Conservation (phyloP, 2,329 filamentous ascomycete species). For the Myriosclerotinia scirpicola region DNA sequence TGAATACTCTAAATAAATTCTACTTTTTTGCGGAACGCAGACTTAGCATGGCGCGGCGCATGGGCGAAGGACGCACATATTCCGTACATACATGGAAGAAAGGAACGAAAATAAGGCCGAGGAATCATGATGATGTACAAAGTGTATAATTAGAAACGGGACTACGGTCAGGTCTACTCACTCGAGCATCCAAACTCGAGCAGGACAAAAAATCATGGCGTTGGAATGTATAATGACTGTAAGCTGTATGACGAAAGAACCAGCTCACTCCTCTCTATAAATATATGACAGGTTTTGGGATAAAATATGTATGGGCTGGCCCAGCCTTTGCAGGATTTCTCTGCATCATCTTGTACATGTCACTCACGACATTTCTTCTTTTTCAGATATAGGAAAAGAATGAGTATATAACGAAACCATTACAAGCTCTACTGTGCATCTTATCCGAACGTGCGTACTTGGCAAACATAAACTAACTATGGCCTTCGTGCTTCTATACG, state of each 20-base stretch:
- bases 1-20: not conserved
- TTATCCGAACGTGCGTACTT: not conserved
- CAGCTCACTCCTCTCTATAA: conserved; percentile 24
- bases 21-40: not conserved
- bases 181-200: conserved; percentile 18
- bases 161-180: conserved; percentile 15
- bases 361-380: conserved; percentile 17
- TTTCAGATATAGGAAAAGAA: conserved; percentile 9
- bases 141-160: conserved; percentile 25
- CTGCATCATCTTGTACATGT: conserved; percentile 23
- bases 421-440: not conserved
- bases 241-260: conserved; percentile 19
- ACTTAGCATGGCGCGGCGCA: conserved; percentile 1
- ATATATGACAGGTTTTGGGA: conserved; percentile 19
- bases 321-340: conserved; percentile 7
- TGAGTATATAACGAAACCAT: conserved; percentile 20
- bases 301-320: conserved; percentile 14
- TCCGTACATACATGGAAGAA: not conserved
- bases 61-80: not conserved
- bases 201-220: conserved; percentile 15
- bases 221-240: conserved; percentile 25
- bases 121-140: conserved; percentile 21
- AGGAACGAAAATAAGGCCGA: not conserved
- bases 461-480: not conserved
- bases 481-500: not conserved